A percentile compares a stretch with the other conserved stretches of the same genome.
Conservation (phyloP, 306 rosid genomes). For the Prunus dulcis region DNA sequence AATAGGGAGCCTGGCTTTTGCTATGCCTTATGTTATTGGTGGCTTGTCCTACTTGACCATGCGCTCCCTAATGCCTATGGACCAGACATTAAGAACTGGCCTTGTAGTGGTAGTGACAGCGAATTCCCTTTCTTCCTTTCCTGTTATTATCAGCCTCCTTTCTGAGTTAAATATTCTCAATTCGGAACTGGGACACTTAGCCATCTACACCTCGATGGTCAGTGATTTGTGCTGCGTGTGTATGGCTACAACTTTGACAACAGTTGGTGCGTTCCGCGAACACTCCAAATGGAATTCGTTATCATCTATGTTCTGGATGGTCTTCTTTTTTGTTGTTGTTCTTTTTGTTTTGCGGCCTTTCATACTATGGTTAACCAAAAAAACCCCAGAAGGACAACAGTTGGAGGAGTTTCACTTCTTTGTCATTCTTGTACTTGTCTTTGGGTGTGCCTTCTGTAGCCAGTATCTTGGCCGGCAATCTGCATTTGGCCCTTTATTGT, state of each 20-base stretch:
- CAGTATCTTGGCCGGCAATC: conserved; percentile 4
- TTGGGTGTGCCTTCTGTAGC: not conserved
- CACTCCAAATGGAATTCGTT: not conserved
- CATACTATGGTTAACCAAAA: conserved; percentile 7
- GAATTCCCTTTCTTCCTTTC: not conserved
- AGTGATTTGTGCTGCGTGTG: not conserved
- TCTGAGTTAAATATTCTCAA: not conserved
- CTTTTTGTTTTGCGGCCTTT: conserved; percentile 1
- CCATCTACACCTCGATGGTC: not conserved
- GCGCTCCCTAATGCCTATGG: not conserved
- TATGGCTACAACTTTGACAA: not conserved
- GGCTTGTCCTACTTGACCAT: not conserved
- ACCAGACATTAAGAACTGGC: not conserved
- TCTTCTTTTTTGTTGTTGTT: not conserved
- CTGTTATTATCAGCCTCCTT: conserved; percentile 7
- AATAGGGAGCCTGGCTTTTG: conserved; percentile 5
- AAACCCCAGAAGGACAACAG: not conserved
- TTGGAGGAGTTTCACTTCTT: not conserved
- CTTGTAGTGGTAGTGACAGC: not conserved
- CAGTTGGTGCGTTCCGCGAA: not conserved
- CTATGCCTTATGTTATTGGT: not conserved
- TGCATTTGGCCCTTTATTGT: not conserved
- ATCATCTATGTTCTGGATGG: not conserved
- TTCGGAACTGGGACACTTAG: conserved; percentile 8
- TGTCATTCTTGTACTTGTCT: not conserved